Percentiles rank a stretch among this genome's conserved stretches.
phyloP scores from a whole-genome alignment of 257 asterid species.

The Nicotiana tabacum region DNA sequence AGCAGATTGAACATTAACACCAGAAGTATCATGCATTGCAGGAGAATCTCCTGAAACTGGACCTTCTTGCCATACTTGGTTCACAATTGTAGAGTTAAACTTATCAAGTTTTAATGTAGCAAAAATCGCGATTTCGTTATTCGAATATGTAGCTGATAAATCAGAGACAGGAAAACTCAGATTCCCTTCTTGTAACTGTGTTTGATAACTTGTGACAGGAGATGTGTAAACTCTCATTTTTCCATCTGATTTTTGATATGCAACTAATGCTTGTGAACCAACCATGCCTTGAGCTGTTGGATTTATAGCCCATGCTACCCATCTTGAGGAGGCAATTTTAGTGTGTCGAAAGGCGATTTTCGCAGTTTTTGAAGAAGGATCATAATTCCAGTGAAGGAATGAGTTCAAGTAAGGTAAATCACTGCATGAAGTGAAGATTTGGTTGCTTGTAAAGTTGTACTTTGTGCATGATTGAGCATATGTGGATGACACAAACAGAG shows the following conservation, averaged over 20 bases:
- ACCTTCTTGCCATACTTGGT: conserved; percentile 95
- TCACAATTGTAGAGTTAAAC: conserved; percentile 41
- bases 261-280: conserved; percentile 75
- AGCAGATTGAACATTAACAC: conserved; percentile 49
- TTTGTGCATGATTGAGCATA: conserved; percentile 56
- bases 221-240: conserved; percentile 55
- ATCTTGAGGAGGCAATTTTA: conserved; percentile 39
- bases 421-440: conserved; percentile 48
- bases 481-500: conserved; percentile 26
- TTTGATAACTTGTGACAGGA: conserved; percentile 47
- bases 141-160: conserved; percentile 43
- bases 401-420: conserved; percentile 72
- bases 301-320: conserved; percentile 88
- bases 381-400: conserved; percentile 71
- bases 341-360: conserved; percentile 57
- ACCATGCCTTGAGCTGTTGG: conserved; percentile 67
- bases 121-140: conserved; percentile 51
- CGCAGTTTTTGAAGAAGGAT: conserved; percentile 39
- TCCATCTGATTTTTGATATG: conserved; percentile 70
- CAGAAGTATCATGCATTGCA: conserved; percentile 45
- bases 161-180: conserved; percentile 73
- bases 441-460: conserved; percentile 56
- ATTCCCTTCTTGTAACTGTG: conserved; percentile 52
- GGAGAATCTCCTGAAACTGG: conserved; percentile 66
- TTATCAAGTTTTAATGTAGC: conserved; percentile 58